Percentiles rank a stretch among this genome's conserved stretches.
Conservation (phyloP, 306 rosid species). For the Gynostemma pentaphyllum region DNA sequence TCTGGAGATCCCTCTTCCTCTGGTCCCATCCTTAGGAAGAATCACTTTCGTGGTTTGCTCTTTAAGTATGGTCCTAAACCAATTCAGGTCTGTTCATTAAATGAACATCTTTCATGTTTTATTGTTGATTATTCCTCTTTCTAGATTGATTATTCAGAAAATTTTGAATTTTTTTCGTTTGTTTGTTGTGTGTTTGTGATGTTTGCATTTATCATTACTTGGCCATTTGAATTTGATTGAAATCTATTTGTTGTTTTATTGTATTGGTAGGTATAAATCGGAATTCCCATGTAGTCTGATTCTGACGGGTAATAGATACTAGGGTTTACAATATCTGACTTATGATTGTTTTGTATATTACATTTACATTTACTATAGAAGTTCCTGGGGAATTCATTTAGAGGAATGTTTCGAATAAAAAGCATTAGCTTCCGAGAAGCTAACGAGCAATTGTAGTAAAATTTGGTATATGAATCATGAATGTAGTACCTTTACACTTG, state of each 20-base stretch:
- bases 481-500: not conserved
- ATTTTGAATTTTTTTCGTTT: no score
- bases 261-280: not conserved
- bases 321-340: not conserved
- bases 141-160: no score
- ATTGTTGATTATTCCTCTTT: no score
- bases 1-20: not conserved
- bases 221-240: no score
- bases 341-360: not conserved
- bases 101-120: no score
- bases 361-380: not conserved
- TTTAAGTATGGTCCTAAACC: conserved; percentile 94
- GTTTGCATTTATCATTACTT: not conserved
- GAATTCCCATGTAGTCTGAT: not conserved
- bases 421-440: not conserved
- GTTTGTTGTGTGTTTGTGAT: no score
- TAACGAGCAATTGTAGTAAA: not conserved
- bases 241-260: not conserved
- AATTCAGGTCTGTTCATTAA: conserved; percentile 76
- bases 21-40: conserved; percentile 57
- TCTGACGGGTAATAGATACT: not conserved
- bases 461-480: not conserved
- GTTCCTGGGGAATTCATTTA: not conserved
- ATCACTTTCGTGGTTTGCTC: conserved; percentile 66
- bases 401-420: not conserved